These are phyloP conservation scores for Zopfia rhizophila DNA, from an alignment of 2,329 filamentous ascomycete species.

Conservation along the genomic window DNA sequence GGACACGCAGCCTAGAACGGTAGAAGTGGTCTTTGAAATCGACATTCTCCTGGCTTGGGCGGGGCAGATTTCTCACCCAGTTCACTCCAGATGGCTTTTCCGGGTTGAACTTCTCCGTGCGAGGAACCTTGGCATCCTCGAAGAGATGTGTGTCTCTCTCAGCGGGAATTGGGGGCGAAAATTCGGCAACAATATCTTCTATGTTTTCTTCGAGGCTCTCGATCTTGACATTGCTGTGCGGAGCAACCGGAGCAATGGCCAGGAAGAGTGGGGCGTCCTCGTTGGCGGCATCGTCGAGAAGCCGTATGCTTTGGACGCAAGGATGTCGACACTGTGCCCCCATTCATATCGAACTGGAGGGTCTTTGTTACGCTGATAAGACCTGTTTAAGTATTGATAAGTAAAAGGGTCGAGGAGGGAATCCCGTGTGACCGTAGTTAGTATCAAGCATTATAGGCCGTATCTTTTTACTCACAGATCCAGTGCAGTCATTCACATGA, in stretches of 20 bases:
- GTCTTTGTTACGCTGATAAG: too few species aligned
- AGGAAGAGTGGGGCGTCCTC: conserved; percentile 72
- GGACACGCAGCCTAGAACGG: conserved; percentile 57
- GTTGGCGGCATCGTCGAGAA: conserved; percentile 68
- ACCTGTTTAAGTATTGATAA: too few species aligned
- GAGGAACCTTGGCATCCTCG: conserved; percentile 65
- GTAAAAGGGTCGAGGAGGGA: too few species aligned
- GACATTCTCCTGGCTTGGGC: conserved; percentile 56
- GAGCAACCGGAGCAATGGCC: conserved; percentile 70
- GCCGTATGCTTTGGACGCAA: conserved; percentile 67
- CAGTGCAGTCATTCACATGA: too few species aligned
- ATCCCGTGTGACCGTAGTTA: too few species aligned
- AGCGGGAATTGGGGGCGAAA: conserved; percentile 65
- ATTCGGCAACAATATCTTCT: conserved; percentile 34
- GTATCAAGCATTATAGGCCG: too few species aligned
- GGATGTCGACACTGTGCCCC: conserved; percentile 67
- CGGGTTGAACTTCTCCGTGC: conserved; percentile 73
- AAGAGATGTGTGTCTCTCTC: conserved; percentile 71
- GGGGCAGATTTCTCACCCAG: conserved; percentile 56
- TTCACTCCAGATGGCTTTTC: conserved; percentile 57
- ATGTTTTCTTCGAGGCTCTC: conserved; percentile 41
- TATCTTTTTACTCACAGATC: too few species aligned
- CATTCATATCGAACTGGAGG: conserved; percentile 66
- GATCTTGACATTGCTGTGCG: conserved; percentile 67
- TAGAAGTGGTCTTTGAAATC: conserved; percentile 64